phyloP scores from a whole-genome alignment of 2,329 filamentous ascomycete genomes.

The Pseudopithomyces chartarum region DNA sequence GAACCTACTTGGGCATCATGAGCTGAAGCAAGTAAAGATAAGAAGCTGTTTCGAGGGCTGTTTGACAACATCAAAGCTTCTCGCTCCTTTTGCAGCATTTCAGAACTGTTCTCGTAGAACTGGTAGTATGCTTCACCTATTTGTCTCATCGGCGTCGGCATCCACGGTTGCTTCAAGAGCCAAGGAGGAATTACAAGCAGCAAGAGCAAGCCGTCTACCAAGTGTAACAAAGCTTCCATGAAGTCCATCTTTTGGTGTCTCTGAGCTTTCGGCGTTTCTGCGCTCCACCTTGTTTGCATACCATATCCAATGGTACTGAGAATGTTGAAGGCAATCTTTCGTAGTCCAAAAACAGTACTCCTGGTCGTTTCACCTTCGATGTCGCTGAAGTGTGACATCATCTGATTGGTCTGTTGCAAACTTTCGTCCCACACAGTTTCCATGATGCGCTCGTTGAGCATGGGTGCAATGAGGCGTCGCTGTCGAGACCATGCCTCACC shows the following conservation, averaged over 20 bases:
- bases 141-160: neutral
- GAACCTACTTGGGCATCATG: slow-evolving; percentile 1
- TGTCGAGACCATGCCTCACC: slow-evolving; percentile 15
- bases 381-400: slow-evolving; percentile 1
- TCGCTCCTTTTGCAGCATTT: slow-evolving; percentile 1
- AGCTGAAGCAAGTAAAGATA: slow-evolving; percentile 3
- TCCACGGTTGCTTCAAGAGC: slow-evolving; percentile 1
- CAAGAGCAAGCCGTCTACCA: slow-evolving; percentile 1
- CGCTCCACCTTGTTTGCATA: neutral
- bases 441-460: slow-evolving; percentile 18
- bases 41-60: neutral
- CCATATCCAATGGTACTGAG: neutral
- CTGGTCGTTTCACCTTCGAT: neutral
- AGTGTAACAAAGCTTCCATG: slow-evolving; percentile 2
- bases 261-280: neutral
- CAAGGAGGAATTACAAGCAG: neutral
- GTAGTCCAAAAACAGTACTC: slow-evolving; percentile 6
- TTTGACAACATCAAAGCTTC: neutral
- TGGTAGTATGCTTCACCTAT: slow-evolving; percentile 2
- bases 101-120: slow-evolving; percentile 1
- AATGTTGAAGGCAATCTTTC: slow-evolving; percentile 3
- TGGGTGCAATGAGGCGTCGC: slow-evolving; percentile 15
- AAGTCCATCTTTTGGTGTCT: neutral
- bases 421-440: slow-evolving; percentile 13
- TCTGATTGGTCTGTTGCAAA: slow-evolving; percentile 7